Base-by-base conservation (phyloP, 2,329 filamentous ascomycete genomes). In the Metarhizium guizhouense region DNA sequence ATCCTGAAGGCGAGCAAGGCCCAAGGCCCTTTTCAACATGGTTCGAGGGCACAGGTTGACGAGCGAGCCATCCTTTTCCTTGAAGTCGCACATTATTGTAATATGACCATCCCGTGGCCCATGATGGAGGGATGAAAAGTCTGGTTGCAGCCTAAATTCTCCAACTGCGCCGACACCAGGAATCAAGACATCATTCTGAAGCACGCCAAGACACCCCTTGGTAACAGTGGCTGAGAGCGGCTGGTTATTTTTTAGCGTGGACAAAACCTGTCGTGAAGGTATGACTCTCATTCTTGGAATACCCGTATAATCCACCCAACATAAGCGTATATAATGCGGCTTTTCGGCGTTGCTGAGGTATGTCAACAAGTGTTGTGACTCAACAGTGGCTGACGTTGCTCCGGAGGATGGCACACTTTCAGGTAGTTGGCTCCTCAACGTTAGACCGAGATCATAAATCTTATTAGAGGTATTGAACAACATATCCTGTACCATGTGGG, bases 241-340 rank as follows among this genome's bases (percentile, higher is more conserved):
- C 14, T 76, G 73, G 42, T 76, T 68, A 18, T 72, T 69, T 30
- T 68, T 64, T 0, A 84, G 65, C 6, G 78, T 69, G 3, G 73
- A 73, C 34, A 75, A 65, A 29, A 85, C 80, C 45, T 79, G 77
- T 1, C 75, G 72, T 47, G 87, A 77, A 0, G 89, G 88, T 2
- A 94, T 70, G 59, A 90, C 80, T 3, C 88, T 81, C 60, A 83
- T 78, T 16, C 87, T 80, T 0, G 84, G 68, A 2, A 80, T 86
- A 2, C 83, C 82, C n/a, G 88, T 90, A 68, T 88, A 86, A 68
- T 95, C 90, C 29, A 87, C 74, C 83, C 87, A 95, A 68, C 87
- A 86, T 13, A 93, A 73, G 58, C 88, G 84, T 18, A 95, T 70
- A 63, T 85, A 92, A 58, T 47, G 56, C 2, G 53, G 51, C 50